Evolutionary conservation across 1,284 basidiomycete species (phyloP).

Genomic region (Veloboletus limbatus): DNA sequence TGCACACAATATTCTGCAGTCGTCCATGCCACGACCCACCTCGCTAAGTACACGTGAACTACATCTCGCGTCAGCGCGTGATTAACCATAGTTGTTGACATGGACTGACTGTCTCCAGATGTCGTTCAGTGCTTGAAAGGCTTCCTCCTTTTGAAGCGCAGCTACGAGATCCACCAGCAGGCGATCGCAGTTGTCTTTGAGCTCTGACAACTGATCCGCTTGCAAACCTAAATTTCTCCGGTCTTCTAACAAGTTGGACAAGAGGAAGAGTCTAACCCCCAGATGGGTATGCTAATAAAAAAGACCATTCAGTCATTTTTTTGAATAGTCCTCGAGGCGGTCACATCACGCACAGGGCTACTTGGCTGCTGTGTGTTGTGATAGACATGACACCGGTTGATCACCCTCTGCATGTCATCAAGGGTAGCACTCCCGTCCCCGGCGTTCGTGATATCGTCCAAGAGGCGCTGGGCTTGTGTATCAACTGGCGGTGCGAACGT

Average conservation of each 20-base stretch:
- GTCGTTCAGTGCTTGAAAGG: not conserved
- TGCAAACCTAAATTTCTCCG: not conserved
- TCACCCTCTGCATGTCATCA: slow-evolving; percentile 10
- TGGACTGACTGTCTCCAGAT: slow-evolving; percentile 10
- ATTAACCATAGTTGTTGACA: no score
- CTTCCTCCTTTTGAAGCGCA: slow-evolving; percentile 1
- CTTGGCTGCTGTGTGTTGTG: not conserved
- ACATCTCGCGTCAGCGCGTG: not conserved
- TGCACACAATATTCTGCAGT: no score
- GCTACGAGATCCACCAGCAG: not conserved
- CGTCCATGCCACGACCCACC: not conserved
- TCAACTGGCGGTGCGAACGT: not conserved
- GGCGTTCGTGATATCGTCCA: not conserved
- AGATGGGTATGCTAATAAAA: slow-evolving; percentile 1
- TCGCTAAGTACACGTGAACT: not conserved
- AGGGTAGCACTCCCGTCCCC: not conserved
- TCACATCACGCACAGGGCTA: not conserved
- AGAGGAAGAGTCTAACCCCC: not conserved
- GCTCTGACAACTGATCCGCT: not conserved
- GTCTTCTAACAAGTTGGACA: slow-evolving; percentile 1
- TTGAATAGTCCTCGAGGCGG: not conserved
- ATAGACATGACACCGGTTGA: slow-evolving; percentile 3
- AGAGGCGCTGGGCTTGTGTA: not conserved
- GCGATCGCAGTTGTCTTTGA: not conserved
- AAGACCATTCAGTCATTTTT: not conserved